A percentile compares a stretch with the other conserved stretches of the same genome.
phyloP scores from a whole-genome alignment of 176 grass and related monocot species.

The Olyra latifolia region DNA sequence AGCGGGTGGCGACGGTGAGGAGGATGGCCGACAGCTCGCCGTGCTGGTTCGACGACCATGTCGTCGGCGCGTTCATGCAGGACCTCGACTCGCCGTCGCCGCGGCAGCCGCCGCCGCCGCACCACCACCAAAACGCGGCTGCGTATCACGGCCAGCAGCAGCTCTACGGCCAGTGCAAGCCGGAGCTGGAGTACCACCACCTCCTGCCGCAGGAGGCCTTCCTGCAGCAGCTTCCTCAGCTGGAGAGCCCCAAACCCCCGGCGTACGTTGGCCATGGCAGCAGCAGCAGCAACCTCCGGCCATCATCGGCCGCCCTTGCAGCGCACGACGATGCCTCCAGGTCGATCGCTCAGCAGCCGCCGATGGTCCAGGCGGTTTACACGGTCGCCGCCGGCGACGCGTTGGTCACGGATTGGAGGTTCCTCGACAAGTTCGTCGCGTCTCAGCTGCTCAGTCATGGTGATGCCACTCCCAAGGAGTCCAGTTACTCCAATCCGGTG shows the following conservation, averaged over 20 bases:
- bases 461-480: conserved; percentile 40
- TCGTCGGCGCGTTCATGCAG: conserved; percentile 43
- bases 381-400: conserved; percentile 21
- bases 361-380: conserved; percentile 19
- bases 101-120: conserved; percentile 40
- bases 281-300: conserved; percentile 23
- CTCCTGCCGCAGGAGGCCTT: conserved; percentile 67
- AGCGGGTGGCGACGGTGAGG: conserved; percentile 52
- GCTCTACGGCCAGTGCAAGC: conserved; percentile 71
- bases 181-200: conserved; percentile 75
- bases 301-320: conserved; percentile 19
- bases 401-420: conserved; percentile 68
- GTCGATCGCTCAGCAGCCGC: background rate
- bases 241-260: conserved; percentile 64
- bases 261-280: conserved; percentile 41
- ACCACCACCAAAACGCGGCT: conserved; percentile 25
- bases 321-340: conserved; percentile 33
- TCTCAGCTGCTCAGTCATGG: conserved; percentile 80
- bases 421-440: conserved; percentile 80
- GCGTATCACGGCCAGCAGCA: conserved; percentile 43
- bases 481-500: conserved; percentile 34
- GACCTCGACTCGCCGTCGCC: conserved; percentile 61
- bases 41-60: conserved; percentile 79
- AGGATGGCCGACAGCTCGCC: conserved; percentile 50
- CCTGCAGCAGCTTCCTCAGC: conserved; percentile 71